phyloP scores from a whole-genome alignment of 2,329 filamentous ascomycete genomes.

The Xylariales sp. region DNA sequence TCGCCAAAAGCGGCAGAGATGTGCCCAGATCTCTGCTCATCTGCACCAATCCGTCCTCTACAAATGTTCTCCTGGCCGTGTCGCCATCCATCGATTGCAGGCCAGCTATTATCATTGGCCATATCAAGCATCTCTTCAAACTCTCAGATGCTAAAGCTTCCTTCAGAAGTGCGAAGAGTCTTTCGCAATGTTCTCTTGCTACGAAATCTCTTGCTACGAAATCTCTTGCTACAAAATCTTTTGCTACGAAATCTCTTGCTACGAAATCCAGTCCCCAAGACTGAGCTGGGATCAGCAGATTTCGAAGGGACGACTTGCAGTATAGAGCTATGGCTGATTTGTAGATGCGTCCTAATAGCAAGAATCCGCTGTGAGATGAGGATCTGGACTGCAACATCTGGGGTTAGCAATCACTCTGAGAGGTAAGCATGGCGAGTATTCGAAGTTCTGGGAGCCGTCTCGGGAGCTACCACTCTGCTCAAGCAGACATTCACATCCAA shows the following conservation, averaged over 20 bases:
- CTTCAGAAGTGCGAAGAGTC: background rate
- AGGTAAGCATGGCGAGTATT: no score
- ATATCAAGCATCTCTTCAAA: slow-evolving; percentile 23
- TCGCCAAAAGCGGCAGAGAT: slow-evolving; percentile 21
- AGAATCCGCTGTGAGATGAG: slow-evolving; percentile 19
- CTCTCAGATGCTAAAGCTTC: background rate
- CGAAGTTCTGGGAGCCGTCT: no score
- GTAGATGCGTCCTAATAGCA: slow-evolving; percentile 25
- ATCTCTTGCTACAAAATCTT: no score
- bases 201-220: no score
- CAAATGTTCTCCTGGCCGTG: slow-evolving; percentile 20
- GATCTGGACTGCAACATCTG: slow-evolving; percentile 15
- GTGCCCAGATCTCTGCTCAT: slow-evolving; percentile 20
- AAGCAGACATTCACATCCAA: no score
- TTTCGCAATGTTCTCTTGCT: slow-evolving; percentile 9
- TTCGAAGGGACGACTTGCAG: slow-evolving; percentile 24
- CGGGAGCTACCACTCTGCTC: no score
- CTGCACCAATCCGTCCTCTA: slow-evolving; percentile 19
- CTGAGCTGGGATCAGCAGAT: slow-evolving; percentile 19
- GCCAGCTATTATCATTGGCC: slow-evolving; percentile 30
- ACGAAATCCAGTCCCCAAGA: no score
- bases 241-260: no score
- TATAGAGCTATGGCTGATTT: slow-evolving; percentile 25
- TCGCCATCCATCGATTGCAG: slow-evolving; percentile 19
- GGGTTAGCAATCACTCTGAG: no score